Evolutionary conservation across 1,139 yeast genomes (phyloP).

Genomic region (Hanseniaspora uvarum): DNA sequence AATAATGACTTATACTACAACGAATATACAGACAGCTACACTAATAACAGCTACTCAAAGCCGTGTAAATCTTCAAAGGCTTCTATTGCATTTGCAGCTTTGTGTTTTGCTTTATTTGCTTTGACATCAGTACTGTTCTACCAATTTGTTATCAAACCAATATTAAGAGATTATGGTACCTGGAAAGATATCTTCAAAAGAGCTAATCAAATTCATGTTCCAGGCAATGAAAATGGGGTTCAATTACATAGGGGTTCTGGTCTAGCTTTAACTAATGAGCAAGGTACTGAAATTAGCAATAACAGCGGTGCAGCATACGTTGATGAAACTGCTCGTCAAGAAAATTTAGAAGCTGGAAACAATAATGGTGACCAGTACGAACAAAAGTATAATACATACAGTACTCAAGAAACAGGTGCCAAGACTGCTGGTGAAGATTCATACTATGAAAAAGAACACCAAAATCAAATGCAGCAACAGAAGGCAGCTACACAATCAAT

Average conservation of each 20-base stretch:
- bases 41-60: constrained; percentile 19
- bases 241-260: constrained; percentile 14
- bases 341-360: constrained; percentile 7
- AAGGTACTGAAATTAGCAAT: background rate
- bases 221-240: constrained; percentile 17
- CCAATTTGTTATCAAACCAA: constrained; percentile 28
- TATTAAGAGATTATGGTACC: constrained; percentile 21
- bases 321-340: background rate
- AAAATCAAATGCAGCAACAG: background rate
- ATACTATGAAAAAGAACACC: constrained; percentile 2
- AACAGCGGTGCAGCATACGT: constrained; percentile 7
- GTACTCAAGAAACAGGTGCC: constrained; percentile 4
- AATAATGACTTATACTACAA: constrained; percentile 19
- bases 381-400: constrained; percentile 6
- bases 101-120: constrained; percentile 27
- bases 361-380: background rate
- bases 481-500: background rate
- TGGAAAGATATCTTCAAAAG: constrained; percentile 23
- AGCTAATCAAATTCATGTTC: constrained; percentile 1
- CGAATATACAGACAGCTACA: constrained; percentile 22
- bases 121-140: constrained; percentile 25
- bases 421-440: constrained; percentile 9
- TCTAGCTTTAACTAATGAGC: constrained; percentile 6
- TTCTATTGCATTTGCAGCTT: constrained; percentile 32
- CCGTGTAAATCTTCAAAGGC: constrained; percentile 30